A percentile compares a stretch with the other conserved stretches of the same genome.
phyloP scores from a whole-genome alignment of 352 stramenopile genomes.

The Phytophthora foliorum region DNA sequence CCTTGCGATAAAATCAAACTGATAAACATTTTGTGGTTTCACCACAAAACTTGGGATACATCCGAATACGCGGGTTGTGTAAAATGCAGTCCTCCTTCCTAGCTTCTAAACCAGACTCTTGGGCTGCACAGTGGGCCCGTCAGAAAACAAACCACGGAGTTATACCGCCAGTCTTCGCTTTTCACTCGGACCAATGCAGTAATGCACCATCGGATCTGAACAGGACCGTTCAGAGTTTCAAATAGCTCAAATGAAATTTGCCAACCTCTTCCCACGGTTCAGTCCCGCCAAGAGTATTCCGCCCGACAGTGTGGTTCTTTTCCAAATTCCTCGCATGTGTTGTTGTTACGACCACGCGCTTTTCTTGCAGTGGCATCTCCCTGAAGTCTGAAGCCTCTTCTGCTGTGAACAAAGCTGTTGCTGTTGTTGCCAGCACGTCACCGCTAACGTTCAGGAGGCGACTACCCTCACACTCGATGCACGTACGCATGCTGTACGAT shows the following conservation, averaged over 20 bases:
- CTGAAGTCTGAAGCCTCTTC: slow-evolving; percentile 42
- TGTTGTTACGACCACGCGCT: slow-evolving; percentile 36
- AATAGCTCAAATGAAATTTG: slow-evolving; percentile 41
- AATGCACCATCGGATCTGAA: too few relatives aligned
- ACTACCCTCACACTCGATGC: slow-evolving; percentile 53
- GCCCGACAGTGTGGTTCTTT: neutral
- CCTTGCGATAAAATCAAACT: too few relatives aligned
- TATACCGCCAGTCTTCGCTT: too few relatives aligned
- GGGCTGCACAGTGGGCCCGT: too few relatives aligned
- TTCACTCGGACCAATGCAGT: too few relatives aligned
- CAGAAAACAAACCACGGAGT: too few relatives aligned
- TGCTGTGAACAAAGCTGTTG: slow-evolving; percentile 25
- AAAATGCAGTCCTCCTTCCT: too few relatives aligned
- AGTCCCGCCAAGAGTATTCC: neutral
- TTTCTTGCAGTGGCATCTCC: slow-evolving; percentile 54
- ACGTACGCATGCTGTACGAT: slow-evolving; percentile 50
- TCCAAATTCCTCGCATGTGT: slow-evolving; percentile 23
- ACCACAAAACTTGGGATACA: too few relatives aligned
- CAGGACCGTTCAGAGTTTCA: neutral
- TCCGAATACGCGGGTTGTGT: too few relatives aligned
- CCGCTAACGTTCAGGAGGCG: slow-evolving; percentile 54
- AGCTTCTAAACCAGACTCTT: too few relatives aligned
- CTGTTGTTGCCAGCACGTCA: slow-evolving; percentile 45
- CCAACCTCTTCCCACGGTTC: slow-evolving; percentile 36
- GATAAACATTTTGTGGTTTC: too few relatives aligned